phyloP scores from a whole-genome alignment of 2,329 filamentous ascomycete genomes.

The Anisogramma anomala region DNA sequence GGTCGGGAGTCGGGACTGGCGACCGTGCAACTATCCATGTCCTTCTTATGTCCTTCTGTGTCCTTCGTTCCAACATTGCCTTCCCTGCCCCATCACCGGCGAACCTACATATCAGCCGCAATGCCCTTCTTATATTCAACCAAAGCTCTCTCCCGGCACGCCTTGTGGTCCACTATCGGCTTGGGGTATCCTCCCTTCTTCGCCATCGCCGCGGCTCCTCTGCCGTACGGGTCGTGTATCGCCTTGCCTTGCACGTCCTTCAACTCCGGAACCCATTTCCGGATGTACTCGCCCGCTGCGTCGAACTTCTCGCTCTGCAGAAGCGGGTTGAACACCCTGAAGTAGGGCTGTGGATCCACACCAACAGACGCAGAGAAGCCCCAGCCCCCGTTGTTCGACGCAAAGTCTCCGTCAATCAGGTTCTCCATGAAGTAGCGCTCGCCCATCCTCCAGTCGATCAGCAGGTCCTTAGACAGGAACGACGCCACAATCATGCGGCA shows the following conservation, averaged over 20 bases:
- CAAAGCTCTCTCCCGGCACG: constrained; percentile 44
- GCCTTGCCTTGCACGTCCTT: constrained; percentile 50
- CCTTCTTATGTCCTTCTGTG: too few relatives aligned
- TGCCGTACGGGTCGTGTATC: constrained; percentile 70
- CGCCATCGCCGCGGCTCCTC: constrained; percentile 47
- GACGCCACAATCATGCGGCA: constrained; percentile 75
- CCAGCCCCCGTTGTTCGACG: constrained; percentile 60
- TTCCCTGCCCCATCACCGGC: too few relatives aligned
- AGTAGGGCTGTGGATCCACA: constrained; percentile 56
- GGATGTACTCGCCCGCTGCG: constrained; percentile 64
- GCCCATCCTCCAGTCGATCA: constrained; percentile 74
- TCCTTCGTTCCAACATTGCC: too few relatives aligned
- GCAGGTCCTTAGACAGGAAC: constrained; percentile 68
- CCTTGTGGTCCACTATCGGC: constrained; percentile 64
- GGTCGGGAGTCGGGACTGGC: too few relatives aligned
- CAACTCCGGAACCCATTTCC: constrained; percentile 72
- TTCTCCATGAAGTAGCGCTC: constrained; percentile 76
- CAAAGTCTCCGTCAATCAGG: constrained; percentile 68
- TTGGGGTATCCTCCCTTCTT: constrained; percentile 60
- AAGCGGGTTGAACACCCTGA: constrained; percentile 78
- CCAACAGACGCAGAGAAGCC: constrained; percentile 33
- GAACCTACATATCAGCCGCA: constrained; percentile 15
- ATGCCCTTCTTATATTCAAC: constrained; percentile 22
- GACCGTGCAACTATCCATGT: too few relatives aligned
- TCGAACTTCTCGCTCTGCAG: constrained; percentile 84